Percentiles rank a stretch among this genome's conserved stretches.
These are phyloP conservation scores for Aspergillus sp. DNA, from an alignment of 2,329 filamentous ascomycete species.

Conservation along the genomic window DNA sequence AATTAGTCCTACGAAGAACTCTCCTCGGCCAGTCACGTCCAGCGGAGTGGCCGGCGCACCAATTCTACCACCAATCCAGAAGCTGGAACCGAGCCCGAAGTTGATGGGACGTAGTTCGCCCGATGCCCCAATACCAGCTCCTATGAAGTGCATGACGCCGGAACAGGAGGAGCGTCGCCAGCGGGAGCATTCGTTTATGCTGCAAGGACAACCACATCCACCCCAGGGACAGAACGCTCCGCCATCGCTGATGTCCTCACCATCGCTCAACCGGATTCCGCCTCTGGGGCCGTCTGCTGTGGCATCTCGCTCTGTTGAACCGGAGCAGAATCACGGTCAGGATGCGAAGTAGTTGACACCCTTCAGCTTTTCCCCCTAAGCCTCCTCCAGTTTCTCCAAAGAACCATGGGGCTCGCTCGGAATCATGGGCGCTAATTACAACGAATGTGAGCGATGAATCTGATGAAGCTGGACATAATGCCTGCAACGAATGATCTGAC, in stretches of 20 bases:
- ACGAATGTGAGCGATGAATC: not conserved
- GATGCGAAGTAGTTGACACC: not conserved
- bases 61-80: conserved; percentile 34
- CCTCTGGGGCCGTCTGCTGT: conserved; percentile 22
- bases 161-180: conserved; percentile 36
- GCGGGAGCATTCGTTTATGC: conserved; percentile 27
- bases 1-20: conserved; percentile 41
- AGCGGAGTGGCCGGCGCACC: conserved; percentile 27
- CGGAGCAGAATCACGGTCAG: not conserved
- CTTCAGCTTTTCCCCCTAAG: too few species aligned
- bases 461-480: conserved; percentile 4
- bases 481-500: conserved; percentile 6
- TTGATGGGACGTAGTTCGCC: conserved; percentile 37
- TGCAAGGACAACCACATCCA: not conserved
- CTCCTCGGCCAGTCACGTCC: conserved; percentile 31
- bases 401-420: too few species aligned
- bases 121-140: conserved; percentile 35
- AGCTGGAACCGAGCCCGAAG: conserved; percentile 36
- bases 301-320: conserved; percentile 1
- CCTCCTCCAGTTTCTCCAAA: too few species aligned
- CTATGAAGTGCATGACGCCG: conserved; percentile 37
- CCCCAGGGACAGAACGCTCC: conserved; percentile 2
- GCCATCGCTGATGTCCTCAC: conserved; percentile 20
- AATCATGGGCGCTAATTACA: too few species aligned
- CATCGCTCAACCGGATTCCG: conserved; percentile 25